These are phyloP conservation scores for Adansonia madagascariensis DNA, from an alignment of 441 rosid species.

Conservation along the genomic window DNA sequence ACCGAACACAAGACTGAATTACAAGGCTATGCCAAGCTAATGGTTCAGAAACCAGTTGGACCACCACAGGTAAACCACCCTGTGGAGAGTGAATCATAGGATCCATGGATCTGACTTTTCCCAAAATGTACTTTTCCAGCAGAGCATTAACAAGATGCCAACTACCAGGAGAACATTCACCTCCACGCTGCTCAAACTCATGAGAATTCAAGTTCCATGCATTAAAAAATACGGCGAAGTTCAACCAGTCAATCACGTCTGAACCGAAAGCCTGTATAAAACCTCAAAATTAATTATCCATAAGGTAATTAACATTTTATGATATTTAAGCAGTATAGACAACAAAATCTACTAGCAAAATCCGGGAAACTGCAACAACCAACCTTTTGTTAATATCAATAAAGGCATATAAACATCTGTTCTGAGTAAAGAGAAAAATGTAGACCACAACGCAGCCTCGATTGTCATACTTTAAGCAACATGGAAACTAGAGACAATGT, in stretches of 20 bases:
- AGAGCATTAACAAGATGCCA: slow-evolving; percentile 62
- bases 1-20: slow-evolving; percentile 73
- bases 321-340: neutral
- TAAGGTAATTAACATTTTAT: slow-evolving; percentile 13
- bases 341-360: neutral
- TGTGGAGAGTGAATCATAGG: slow-evolving; percentile 51
- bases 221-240: slow-evolving; percentile 77
- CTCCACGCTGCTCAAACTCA: slow-evolving; percentile 46
- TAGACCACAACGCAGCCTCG: neutral
- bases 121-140: slow-evolving; percentile 55
- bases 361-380: neutral
- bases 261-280: slow-evolving; percentile 73
- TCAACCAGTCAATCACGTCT: slow-evolving; percentile 80
- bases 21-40: slow-evolving; percentile 87
- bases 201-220: slow-evolving; percentile 80
- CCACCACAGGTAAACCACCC: slow-evolving; percentile 55
- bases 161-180: slow-evolving; percentile 38
- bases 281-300: slow-evolving; percentile 21
- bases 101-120: slow-evolving; percentile 52
- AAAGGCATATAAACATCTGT: neutral
- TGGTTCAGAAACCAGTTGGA: slow-evolving; percentile 80
- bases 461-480: slow-evolving; percentile 6
- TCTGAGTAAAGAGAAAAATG: slow-evolving; percentile 18
- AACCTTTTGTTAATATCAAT: neutral
- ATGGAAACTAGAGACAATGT: slow-evolving; percentile 6